phyloP scores from a whole-genome alignment of 306 rosid genomes.

The Delonix regia region DNA sequence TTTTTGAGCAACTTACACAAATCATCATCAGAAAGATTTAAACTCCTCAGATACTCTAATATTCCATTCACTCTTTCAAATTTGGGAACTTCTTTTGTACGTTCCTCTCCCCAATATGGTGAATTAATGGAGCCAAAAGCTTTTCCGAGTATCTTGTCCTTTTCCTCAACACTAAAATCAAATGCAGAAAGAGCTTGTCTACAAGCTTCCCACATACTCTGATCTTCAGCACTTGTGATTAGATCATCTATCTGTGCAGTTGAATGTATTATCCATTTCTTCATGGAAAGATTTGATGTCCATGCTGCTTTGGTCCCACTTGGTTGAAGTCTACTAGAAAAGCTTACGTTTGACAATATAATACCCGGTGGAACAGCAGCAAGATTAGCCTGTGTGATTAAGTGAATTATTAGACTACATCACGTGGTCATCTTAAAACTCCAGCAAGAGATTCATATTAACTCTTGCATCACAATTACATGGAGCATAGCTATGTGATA shows the following conservation, averaged over 20 bases:
- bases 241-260: constrained; percentile 53
- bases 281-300: constrained; percentile 40
- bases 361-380: constrained; percentile 42
- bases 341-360: constrained; percentile 26
- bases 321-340: constrained; percentile 38
- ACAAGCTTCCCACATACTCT: constrained; percentile 72
- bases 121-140: constrained; percentile 86
- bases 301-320: constrained; percentile 37
- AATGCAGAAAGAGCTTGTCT: constrained; percentile 60
- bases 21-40: constrained; percentile 79
- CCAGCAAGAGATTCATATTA: neutral
- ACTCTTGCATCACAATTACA: neutral
- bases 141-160: constrained; percentile 85
- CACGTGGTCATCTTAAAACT: constrained; percentile 13
- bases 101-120: constrained; percentile 95
- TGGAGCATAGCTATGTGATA: neutral
- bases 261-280: constrained; percentile 64
- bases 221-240: constrained; percentile 57
- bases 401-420: constrained; percentile 19
- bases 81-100: constrained; percentile 62
- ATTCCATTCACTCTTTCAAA: constrained; percentile 52
- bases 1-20: constrained; percentile 78
- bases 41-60: constrained; percentile 71
- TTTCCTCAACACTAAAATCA: constrained; percentile 68
- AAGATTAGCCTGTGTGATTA: constrained; percentile 50